These are phyloP conservation scores for Gossypium aridum DNA, from an alignment of 441 rosid genomes.

Conservation along the genomic window DNA sequence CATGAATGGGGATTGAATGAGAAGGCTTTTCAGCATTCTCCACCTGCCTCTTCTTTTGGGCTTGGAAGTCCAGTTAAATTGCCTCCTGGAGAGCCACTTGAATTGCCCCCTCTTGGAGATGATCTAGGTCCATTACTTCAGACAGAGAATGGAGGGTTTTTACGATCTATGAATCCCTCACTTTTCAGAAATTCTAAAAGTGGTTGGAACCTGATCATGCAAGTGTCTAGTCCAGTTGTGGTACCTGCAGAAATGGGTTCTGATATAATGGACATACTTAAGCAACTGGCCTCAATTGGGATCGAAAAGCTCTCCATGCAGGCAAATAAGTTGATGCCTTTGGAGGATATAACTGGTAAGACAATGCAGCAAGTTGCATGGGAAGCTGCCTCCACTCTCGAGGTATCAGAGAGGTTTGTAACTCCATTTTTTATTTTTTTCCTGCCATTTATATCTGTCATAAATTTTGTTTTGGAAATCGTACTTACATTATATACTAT, in stretches of 20 bases:
- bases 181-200: conserved; percentile 54
- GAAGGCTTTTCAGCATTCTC: conserved; percentile 63
- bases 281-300: conserved; percentile 71
- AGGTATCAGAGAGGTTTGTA: conserved; percentile 55
- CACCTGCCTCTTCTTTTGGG: conserved; percentile 36
- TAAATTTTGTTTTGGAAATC: not conserved
- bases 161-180: conserved; percentile 78
- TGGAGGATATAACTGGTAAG: conserved; percentile 90
- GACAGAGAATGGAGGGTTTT: conserved; percentile 74
- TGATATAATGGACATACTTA: conserved; percentile 61
- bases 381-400: conserved; percentile 58
- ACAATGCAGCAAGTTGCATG: conserved; percentile 80
- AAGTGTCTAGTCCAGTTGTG: conserved; percentile 88
- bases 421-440: not conserved
- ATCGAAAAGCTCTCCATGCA: conserved; percentile 91
- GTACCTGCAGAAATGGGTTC: conserved; percentile 97
- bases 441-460: not conserved
- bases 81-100: conserved; percentile 47
- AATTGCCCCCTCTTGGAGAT: conserved; percentile 69
- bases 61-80: conserved; percentile 56
- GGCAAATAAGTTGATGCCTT: conserved; percentile 84
- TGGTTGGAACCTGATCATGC: conserved; percentile 82
- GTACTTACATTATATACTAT: conserved; percentile 8
- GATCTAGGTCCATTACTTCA: conserved; percentile 81
- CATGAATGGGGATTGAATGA: conserved; percentile 88